These are phyloP conservation scores for Xerocomus brunneocitrinus DNA, from an alignment of 768 basidiomycete species.

Conservation along the genomic window DNA sequence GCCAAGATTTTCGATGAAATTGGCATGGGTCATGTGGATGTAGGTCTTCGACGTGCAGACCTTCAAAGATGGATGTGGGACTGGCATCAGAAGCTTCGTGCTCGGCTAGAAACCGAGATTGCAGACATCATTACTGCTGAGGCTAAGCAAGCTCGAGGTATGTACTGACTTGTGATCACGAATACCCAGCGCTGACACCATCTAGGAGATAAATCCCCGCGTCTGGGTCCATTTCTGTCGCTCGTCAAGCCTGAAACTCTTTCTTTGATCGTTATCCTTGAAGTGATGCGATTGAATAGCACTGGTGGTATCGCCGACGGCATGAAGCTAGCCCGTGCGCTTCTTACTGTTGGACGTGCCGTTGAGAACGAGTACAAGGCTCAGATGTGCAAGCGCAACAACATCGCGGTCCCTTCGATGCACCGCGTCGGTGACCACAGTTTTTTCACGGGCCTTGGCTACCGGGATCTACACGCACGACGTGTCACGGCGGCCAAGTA, in stretches of 20 bases:
- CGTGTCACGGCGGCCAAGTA: conserved; percentile 62
- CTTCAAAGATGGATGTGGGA: conserved; percentile 82
- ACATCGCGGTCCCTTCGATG: conserved; percentile 45
- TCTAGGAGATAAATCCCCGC: conserved; percentile 14
- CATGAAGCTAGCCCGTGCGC: conserved; percentile 84
- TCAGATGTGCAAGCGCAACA: conserved; percentile 63
- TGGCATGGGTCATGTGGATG: conserved; percentile 46
- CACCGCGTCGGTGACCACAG: conserved; percentile 30
- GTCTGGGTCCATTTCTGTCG: conserved; percentile 65
- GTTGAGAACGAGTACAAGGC: conserved; percentile 91
- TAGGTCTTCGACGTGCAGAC: conserved; percentile 42
- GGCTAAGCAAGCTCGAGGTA: conserved; percentile 20
- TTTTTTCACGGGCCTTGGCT: conserved; percentile 58
- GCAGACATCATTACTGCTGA: conserved; percentile 40
- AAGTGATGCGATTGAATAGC: conserved; percentile 78
- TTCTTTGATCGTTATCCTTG: conserved; percentile 84
- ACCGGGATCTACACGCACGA: conserved; percentile 57
- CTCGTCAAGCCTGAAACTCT: conserved; percentile 75
- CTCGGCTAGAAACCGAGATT: conserved; percentile 49
- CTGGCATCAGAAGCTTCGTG: conserved; percentile 67
- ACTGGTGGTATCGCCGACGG: conserved; percentile 74
- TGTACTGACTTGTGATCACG: neutral
- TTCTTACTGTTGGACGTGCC: conserved; percentile 75
- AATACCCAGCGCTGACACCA: neutral
- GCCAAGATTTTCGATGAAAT: conserved; percentile 52